Evolutionary conservation across 2,329 filamentous ascomycete genomes (phyloP).

Genomic region (Botryosphaeria dothidea): DNA sequence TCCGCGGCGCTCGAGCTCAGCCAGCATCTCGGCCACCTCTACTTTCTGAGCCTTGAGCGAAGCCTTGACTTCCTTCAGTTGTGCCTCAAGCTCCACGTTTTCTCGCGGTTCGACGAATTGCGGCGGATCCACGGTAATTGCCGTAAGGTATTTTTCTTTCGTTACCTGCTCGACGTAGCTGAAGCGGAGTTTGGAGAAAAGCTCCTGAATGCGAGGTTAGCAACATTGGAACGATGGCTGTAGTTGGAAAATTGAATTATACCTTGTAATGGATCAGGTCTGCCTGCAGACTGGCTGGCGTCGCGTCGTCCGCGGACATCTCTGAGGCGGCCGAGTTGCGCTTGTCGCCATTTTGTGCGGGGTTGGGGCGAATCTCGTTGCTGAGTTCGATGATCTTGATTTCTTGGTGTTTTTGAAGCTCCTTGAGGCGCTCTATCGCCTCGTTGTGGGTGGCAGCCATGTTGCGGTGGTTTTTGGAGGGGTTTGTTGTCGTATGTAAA

Average conservation of each 20-base stretch:
- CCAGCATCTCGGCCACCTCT: slow-evolving; percentile 72
- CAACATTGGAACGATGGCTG: neutral
- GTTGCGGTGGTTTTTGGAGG: neutral
- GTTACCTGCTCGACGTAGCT: slow-evolving; percentile 98
- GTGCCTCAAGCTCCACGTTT: slow-evolving; percentile 59
- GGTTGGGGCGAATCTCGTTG: slow-evolving; percentile 66
- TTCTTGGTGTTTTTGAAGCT: slow-evolving; percentile 60
- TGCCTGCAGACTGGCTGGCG: slow-evolving; percentile 74
- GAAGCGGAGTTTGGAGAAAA: slow-evolving; percentile 95
- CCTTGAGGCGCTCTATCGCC: slow-evolving; percentile 40
- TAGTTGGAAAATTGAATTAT: slow-evolving; percentile 8
- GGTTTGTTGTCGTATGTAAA: slow-evolving; percentile 5
- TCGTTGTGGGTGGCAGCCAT: slow-evolving; percentile 4
- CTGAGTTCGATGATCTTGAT: slow-evolving; percentile 76
- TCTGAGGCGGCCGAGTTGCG: slow-evolving; percentile 65
- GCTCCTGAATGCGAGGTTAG: slow-evolving; percentile 58
- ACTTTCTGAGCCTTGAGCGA: slow-evolving; percentile 77
- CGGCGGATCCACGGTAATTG: slow-evolving; percentile 87
- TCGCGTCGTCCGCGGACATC: slow-evolving; percentile 65
- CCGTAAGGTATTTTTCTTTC: slow-evolving; percentile 94
- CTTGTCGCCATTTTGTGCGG: slow-evolving; percentile 42
- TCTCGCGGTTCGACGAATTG: slow-evolving; percentile 80
- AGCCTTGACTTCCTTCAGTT: slow-evolving; percentile 69
- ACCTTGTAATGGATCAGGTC: slow-evolving; percentile 86
- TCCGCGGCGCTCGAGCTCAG: slow-evolving; percentile 66